phyloP scores from a whole-genome alignment of 164 flowering plant genomes.

The Aristolochia californica region DNA sequence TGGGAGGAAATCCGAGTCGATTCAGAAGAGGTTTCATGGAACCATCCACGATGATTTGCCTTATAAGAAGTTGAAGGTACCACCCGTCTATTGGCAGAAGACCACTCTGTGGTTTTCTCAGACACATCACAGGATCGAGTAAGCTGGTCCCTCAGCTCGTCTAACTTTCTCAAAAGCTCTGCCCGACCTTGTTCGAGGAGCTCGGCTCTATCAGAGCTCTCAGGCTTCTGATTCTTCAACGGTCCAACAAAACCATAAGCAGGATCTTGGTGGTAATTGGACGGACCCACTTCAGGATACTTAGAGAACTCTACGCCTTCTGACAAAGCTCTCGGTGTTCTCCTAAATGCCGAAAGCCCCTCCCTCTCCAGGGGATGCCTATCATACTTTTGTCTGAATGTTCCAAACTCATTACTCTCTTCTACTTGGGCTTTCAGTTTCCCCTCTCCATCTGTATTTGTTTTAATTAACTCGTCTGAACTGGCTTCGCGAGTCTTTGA shows the following conservation, averaged over 20 bases:
- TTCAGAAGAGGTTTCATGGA: conserved; percentile 20
- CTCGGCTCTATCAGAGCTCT: conserved; percentile 21
- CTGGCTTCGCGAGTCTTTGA: neutral
- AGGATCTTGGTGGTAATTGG: conserved; percentile 18
- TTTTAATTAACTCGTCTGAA: conserved; percentile 7
- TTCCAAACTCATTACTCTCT: conserved; percentile 1
- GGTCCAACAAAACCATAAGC: conserved; percentile 18
- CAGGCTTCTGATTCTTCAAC: conserved; percentile 9
- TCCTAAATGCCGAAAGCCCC: conserved; percentile 6
- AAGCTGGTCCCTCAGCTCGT: conserved; percentile 65
- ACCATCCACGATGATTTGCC: conserved; percentile 20
- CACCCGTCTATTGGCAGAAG: conserved; percentile 28
- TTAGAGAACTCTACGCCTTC: conserved; percentile 20
- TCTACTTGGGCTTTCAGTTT: conserved; percentile 12
- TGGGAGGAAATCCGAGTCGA: conserved; percentile 20
- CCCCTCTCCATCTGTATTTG: conserved; percentile 11
- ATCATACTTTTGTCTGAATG: conserved; percentile 2
- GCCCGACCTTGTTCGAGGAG: conserved; percentile 50
- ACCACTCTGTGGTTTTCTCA: conserved; percentile 35
- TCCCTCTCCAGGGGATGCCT: conserved; percentile 1
- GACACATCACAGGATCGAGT: conserved; percentile 37
- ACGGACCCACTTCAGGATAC: conserved; percentile 33
- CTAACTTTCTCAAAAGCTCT: conserved; percentile 59
- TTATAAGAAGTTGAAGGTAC: conserved; percentile 27
- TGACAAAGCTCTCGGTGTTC: conserved; percentile 10